phyloP scores from a whole-genome alignment of 1,284 basidiomycete genomes.

The Heterobasidion occidentale region DNA sequence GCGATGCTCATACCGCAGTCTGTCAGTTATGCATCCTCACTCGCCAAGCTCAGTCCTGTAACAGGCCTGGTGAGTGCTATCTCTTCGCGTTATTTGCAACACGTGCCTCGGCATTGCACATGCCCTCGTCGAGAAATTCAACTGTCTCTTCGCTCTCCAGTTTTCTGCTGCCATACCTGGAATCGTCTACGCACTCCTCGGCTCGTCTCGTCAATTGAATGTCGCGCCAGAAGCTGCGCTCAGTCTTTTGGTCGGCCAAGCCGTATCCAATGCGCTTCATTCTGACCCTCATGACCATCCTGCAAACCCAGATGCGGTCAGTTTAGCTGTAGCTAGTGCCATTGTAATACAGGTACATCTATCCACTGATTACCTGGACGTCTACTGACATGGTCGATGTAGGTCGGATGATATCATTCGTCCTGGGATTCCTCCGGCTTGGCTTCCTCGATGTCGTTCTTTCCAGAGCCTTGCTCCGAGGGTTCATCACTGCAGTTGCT shows the following conservation, averaged over 20 bases:
- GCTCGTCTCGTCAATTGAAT: conserved; percentile 75
- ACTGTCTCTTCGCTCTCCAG: conserved; percentile 23
- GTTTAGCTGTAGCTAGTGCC: conserved; percentile 62
- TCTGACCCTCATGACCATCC: conserved; percentile 50
- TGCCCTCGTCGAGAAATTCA: neutral
- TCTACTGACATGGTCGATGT: neutral
- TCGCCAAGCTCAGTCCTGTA: conserved; percentile 77
- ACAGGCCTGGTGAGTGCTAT: conserved; percentile 67
- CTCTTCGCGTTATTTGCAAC: neutral
- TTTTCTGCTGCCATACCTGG: conserved; percentile 77
- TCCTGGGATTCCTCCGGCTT: conserved; percentile 81
- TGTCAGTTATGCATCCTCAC: conserved; percentile 84
- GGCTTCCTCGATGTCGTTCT: conserved; percentile 94
- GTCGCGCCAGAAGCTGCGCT: conserved; percentile 90
- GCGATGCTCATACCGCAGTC: conserved; percentile 89
- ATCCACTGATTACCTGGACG: neutral
- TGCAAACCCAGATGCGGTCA: conserved; percentile 44
- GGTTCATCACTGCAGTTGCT: conserved; percentile 80
- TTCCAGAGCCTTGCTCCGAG: conserved; percentile 80
- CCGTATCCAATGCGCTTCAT: conserved; percentile 64
- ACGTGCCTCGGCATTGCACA: too few relatives aligned
- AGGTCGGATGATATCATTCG: conserved; percentile 83
- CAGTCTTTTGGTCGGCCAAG: conserved; percentile 84
- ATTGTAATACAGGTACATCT: conserved; percentile 75
- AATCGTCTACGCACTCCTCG: conserved; percentile 79